These are phyloP conservation scores for Candida germanica DNA, from an alignment of 805 yeast genomes.

Conservation along the genomic window DNA sequence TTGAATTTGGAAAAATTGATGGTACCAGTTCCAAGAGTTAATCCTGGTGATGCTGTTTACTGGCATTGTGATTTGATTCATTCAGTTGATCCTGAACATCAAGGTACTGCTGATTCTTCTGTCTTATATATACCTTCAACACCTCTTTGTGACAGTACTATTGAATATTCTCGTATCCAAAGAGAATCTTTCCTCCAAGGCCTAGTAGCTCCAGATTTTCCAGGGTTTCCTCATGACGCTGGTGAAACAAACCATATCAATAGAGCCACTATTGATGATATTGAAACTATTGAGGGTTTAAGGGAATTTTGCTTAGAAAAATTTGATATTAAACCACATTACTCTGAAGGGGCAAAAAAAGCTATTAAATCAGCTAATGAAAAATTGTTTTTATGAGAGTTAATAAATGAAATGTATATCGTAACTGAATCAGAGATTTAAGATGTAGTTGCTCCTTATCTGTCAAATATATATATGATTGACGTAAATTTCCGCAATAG, in stretches of 20 bases:
- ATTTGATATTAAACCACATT: constrained; percentile 11
- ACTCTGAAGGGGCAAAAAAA: constrained; percentile 11
- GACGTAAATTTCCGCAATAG: no score
- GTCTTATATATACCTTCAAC: constrained; percentile 37
- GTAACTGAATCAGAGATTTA: no score
- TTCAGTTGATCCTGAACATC: constrained; percentile 37
- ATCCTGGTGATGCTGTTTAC: constrained; percentile 41
- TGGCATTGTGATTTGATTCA: constrained; percentile 45
- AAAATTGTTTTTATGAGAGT: not conserved
- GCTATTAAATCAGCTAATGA: constrained; percentile 11
- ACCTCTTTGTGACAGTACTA: constrained; percentile 24
- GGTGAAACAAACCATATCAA: constrained; percentile 21
- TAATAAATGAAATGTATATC: no score
- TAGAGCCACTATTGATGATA: constrained; percentile 18
- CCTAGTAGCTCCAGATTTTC: constrained; percentile 24
- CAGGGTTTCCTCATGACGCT: constrained; percentile 20
- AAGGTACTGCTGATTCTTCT: constrained; percentile 34
- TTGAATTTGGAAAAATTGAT: constrained; percentile 24
- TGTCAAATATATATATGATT: no score
- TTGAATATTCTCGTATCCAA: constrained; percentile 7
- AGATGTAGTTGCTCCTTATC: no score
- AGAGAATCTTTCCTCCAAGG: constrained; percentile 8
- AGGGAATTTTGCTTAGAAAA: constrained; percentile 17
- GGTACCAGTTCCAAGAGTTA: constrained; percentile 34
- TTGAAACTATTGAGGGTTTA: constrained; percentile 17